Conservation (phyloP, 441 rosid genomes). For the Mallotus repandus region DNA sequence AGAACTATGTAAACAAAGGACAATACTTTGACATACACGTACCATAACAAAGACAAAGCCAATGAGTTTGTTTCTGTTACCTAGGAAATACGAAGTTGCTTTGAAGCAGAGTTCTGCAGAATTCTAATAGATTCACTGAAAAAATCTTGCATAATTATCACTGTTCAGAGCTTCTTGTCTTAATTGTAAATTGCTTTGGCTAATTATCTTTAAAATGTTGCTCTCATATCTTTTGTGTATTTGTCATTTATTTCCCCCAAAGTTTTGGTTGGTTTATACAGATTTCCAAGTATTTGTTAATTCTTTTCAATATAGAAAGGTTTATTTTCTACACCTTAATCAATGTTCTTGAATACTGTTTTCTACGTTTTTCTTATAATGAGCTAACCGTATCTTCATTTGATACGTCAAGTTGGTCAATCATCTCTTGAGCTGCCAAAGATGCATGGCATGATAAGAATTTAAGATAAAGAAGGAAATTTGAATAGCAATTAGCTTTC, state of each 20-base stretch:
- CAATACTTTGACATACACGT: slow-evolving; percentile 26
- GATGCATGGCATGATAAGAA: too few relatives aligned
- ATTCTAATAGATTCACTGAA: too few relatives aligned
- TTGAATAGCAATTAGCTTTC: too few relatives aligned
- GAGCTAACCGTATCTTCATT: too few relatives aligned
- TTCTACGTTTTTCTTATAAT: too few relatives aligned
- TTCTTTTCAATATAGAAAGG: slow-evolving; percentile 29
- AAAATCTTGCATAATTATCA: slow-evolving; percentile 13
- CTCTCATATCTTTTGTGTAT: slow-evolving; percentile 21
- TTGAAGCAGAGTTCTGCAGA: slow-evolving; percentile 26
- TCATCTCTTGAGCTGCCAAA: too few relatives aligned
- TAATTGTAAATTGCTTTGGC: slow-evolving; percentile 49
- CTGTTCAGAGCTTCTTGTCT: slow-evolving; percentile 30
- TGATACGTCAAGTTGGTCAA: too few relatives aligned
- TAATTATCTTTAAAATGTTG: slow-evolving; percentile 11
- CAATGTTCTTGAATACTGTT: too few relatives aligned
- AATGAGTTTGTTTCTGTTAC: background rate
- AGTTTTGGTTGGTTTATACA: slow-evolving; percentile 12
- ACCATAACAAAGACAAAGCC: slow-evolving; percentile 17
- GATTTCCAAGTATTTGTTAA: slow-evolving; percentile 30
- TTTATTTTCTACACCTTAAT: background rate
- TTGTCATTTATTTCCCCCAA: background rate
- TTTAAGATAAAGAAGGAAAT: too few relatives aligned
- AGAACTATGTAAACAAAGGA: slow-evolving; percentile 9
- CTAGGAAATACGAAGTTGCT: slow-evolving; percentile 23